A percentile compares a stretch with the other conserved stretches of the same genome.
Conservation (phyloP, 805 yeast genomes). For the Barnettozyma vustinii region DNA sequence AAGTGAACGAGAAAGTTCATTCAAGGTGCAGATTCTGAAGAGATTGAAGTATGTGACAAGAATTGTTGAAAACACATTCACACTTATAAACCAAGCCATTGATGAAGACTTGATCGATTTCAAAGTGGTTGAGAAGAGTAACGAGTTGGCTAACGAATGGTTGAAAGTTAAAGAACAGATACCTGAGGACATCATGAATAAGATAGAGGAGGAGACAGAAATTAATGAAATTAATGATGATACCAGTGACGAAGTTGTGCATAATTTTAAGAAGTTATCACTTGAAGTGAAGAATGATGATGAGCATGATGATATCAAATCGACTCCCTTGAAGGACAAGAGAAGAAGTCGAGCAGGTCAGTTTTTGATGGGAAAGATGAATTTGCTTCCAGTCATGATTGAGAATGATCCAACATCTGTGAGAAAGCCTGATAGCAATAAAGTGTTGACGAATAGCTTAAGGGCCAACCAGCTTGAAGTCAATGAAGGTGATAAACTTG, state of each 20-base stretch:
- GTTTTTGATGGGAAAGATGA: constrained; percentile 35
- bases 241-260: constrained; percentile 10
- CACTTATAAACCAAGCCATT: constrained; percentile 32
- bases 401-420: constrained; percentile 29
- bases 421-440: constrained; percentile 17
- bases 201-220: constrained; percentile 7
- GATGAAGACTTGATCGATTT: constrained; percentile 38
- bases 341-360: constrained; percentile 32
- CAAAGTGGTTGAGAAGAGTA: constrained; percentile 29
- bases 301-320: constrained; percentile 7
- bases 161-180: constrained; percentile 16
- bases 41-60: constrained; percentile 32
- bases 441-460: constrained; percentile 11
- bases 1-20: constrained; percentile 10
- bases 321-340: constrained; percentile 17
- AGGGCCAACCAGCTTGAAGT: constrained; percentile 13
- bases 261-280: constrained; percentile 20
- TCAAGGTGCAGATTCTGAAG: constrained; percentile 24
- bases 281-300: constrained; percentile 13
- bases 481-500: constrained; percentile 1
- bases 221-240: constrained; percentile 3
- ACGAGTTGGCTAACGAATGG: constrained; percentile 33
- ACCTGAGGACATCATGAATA: constrained; percentile 21
- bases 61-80: constrained; percentile 37
- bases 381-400: constrained; percentile 33